Conservation (phyloP, 176 grass and related monocot genomes). For the Oryza coarctata region DNA sequence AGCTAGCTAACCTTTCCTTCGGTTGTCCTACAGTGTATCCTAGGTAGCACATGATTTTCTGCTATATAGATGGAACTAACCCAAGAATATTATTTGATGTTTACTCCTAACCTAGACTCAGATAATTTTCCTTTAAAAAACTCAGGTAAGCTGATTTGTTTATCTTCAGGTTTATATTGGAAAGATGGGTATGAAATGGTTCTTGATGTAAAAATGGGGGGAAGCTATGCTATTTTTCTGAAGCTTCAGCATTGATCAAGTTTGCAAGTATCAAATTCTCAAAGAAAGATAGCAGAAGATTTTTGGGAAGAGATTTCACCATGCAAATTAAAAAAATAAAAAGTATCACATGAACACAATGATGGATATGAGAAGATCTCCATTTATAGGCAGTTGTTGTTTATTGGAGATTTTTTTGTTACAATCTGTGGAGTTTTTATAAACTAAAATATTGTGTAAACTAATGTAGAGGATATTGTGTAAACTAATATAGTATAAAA, state of each 20-base stretch:
- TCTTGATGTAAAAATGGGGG: background rate
- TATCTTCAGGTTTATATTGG: background rate
- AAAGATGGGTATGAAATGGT: background rate
- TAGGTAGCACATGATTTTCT: background rate
- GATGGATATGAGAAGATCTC: background rate
- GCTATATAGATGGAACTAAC: background rate
- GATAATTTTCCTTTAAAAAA: background rate
- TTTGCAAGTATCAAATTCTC: background rate
- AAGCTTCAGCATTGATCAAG: background rate
- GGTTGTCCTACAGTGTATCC: background rate
- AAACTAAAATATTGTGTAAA: too few relatives aligned
- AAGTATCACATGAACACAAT: background rate
- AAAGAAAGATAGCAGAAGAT: background rate
- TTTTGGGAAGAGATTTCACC: background rate
- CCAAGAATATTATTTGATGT: background rate
- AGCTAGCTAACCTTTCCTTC: background rate
- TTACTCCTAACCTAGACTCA: background rate
- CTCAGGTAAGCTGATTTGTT: constrained; percentile 4
- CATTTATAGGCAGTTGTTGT: background rate
- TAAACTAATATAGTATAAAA: too few relatives aligned
- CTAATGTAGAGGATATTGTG: too few relatives aligned
- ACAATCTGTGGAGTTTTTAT: background rate
- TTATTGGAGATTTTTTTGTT: background rate
- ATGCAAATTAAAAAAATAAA: background rate
- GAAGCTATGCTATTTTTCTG: background rate